Conservation (phyloP, 306 rosid genomes). For the Acmispon strigosus region DNA sequence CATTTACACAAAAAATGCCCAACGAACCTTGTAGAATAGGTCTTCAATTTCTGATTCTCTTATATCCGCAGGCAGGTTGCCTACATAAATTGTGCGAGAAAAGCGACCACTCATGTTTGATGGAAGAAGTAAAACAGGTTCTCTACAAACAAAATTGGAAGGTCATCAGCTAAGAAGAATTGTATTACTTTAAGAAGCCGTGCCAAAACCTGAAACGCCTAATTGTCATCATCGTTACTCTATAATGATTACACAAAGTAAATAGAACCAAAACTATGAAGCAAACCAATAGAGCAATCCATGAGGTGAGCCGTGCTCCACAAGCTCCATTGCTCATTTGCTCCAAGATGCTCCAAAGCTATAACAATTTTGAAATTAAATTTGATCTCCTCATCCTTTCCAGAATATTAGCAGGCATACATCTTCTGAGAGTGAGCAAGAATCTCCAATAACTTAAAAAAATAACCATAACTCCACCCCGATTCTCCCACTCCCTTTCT, state of each 20-base stretch:
- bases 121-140: conserved; percentile 17
- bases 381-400: conserved; percentile 93
- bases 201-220: conserved; percentile 27
- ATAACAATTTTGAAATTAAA: conserved; percentile 76
- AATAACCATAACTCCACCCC: conserved; percentile 93
- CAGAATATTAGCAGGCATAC: conserved; percentile 86
- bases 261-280: conserved; percentile 84
- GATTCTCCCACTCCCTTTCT: conserved; percentile 99
- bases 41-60: conserved; percentile 91
- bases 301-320: conserved; percentile 98
- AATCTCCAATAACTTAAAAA: conserved; percentile 83
- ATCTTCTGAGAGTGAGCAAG: conserved; percentile 97
- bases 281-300: conserved; percentile 99
- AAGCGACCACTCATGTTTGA: conserved; percentile 91
- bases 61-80: conserved; percentile 92
- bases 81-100: conserved; percentile 98
- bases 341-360: conserved; percentile 99
- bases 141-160: conserved; percentile 44
- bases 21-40: conserved; percentile 78
- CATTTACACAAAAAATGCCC: neutral
- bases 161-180: conserved; percentile 15
- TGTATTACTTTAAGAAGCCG: conserved; percentile 16
- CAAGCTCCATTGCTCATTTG: conserved; percentile 99
- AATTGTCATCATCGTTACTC: conserved; percentile 37
- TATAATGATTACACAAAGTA: conserved; percentile 43